Evolutionary conservation across 441 rosid species (phyloP).

Genomic region (Heliophila coronopifolia): DNA sequence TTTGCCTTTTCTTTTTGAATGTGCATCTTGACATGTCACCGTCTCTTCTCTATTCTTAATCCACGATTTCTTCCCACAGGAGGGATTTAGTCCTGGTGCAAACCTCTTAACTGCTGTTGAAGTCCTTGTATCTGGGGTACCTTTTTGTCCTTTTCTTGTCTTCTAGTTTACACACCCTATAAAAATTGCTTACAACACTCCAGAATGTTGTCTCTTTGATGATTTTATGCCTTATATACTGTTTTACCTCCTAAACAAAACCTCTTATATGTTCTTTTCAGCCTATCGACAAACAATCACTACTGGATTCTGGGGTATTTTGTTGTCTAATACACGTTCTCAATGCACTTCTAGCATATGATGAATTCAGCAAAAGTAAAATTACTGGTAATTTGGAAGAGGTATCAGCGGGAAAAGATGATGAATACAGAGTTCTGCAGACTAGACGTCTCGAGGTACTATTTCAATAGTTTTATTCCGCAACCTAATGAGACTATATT

Average conservation of each 20-base stretch:
- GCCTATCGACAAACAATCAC: constrained; percentile 93
- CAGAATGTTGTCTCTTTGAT: constrained; percentile 11
- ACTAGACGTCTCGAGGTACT: constrained; percentile 76
- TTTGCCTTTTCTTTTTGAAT: constrained; percentile 33
- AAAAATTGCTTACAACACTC: neutral
- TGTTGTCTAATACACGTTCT: constrained; percentile 90
- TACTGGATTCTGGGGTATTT: constrained; percentile 96
- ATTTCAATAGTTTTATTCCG: constrained; percentile 14
- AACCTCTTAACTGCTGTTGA: constrained; percentile 89
- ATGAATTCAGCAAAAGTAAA: constrained; percentile 38
- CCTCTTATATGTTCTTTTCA: constrained; percentile 37
- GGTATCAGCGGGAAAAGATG: constrained; percentile 38
- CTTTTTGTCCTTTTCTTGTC: constrained; percentile 4
- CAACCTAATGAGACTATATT: neutral
- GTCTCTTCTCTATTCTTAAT: constrained; percentile 22
- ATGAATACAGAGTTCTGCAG: constrained; percentile 34
- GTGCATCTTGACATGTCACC: constrained; percentile 11
- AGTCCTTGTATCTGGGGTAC: constrained; percentile 95
- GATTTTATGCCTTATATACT: constrained; percentile 1
- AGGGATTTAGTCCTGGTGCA: constrained; percentile 76
- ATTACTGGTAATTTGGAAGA: constrained; percentile 34
- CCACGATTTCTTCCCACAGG: constrained; percentile 49
- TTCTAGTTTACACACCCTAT: neutral
- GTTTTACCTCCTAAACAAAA: constrained; percentile 14
- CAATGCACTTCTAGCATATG: constrained; percentile 61